Evolutionary conservation across 2,329 filamentous ascomycete species (phyloP), one percentile per base, ranked within the genome.

Genomic region (Claviceps humidiphila): DNA sequence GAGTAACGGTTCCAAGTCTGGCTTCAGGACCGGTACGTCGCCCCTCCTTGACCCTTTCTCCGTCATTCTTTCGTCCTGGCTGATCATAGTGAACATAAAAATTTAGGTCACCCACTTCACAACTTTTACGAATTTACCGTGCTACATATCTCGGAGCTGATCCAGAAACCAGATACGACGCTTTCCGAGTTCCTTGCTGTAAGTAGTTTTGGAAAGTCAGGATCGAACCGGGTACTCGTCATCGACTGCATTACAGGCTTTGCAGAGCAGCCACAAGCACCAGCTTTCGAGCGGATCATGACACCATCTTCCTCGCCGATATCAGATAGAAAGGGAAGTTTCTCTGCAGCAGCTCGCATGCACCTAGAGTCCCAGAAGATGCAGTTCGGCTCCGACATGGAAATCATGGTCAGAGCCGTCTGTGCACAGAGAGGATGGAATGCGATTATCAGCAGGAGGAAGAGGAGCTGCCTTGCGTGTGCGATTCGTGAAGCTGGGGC

Each of bases 391-490:
- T 83, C 79, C 13, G 81, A 84, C 59, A 71, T 85, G 61, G 84
- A 89, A 65, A 75, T 89, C 8, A 68, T 90, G 50, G 83, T 82
- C 1, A 73, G 86, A 48, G 85, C 85, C 1, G 74, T 87, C 58
- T 90, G 87, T 63, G 82, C 85, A 0, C 81, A 87, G 61, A 80
- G 77, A 58, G 86, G 86, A 2, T 83, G 82, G 74, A 85, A 89
- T 63, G 85, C 86, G 22, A 63, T 90, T 17, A 74, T 90, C 56
- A 86, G 82, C 55, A 74, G 84, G 50, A 72, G 75, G 41, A 77
- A 80, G 57, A 74, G 84, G 55, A 85, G 83, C 0, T 91, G 87
- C 62, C 66, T 90, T 39, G 77, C 78, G 3, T 91, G 87, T 65
- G 84, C 84, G 42, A 78, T 91, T 44, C 75, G 87, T 17, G 85